Percentiles rank a stretch among this genome's conserved stretches.
Conservation (phyloP, 768 basidiomycete genomes). For the Hirschioporus abietinus region DNA sequence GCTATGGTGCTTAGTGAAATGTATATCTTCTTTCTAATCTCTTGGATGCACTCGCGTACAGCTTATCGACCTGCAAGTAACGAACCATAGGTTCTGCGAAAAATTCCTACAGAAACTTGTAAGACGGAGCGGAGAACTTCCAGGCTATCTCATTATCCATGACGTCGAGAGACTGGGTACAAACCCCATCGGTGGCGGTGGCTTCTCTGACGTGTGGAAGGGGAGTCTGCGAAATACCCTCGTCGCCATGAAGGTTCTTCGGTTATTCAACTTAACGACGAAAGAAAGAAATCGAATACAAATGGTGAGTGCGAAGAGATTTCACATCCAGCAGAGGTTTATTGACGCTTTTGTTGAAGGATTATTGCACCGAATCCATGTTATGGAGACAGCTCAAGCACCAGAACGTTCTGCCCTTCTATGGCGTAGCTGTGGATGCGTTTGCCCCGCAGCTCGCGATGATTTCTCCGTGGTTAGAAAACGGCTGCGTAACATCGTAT, state of each 20-base stretch:
- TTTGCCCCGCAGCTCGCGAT: slow-evolving; percentile 6
- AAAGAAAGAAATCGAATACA: neutral
- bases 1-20: no score
- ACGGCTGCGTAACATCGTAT: slow-evolving; percentile 5
- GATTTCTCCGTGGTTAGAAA: slow-evolving; percentile 10
- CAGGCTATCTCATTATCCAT: neutral
- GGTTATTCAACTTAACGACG: neutral
- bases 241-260: slow-evolving; percentile 3
- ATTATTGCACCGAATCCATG: slow-evolving; percentile 9
- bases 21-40: neutral
- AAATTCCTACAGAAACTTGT: neutral
- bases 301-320: neutral
- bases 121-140: neutral
- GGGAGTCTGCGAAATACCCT: neutral
- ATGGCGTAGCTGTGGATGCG: slow-evolving; percentile 6
- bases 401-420: slow-evolving; percentile 10
- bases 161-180: neutral
- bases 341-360: slow-evolving; percentile 4
- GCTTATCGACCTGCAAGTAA: neutral
- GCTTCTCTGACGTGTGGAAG: slow-evolving; percentile 3
- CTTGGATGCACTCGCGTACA: neutral
- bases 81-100: neutral
- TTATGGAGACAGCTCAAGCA: slow-evolving; percentile 11
- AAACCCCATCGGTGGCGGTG: neutral
- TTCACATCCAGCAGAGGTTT: neutral